Percentiles rank a stretch among this genome's conserved stretches.
Conservation (phyloP, 2,329 filamentous ascomycete genomes). For the Alternaria angustiovoidea region DNA sequence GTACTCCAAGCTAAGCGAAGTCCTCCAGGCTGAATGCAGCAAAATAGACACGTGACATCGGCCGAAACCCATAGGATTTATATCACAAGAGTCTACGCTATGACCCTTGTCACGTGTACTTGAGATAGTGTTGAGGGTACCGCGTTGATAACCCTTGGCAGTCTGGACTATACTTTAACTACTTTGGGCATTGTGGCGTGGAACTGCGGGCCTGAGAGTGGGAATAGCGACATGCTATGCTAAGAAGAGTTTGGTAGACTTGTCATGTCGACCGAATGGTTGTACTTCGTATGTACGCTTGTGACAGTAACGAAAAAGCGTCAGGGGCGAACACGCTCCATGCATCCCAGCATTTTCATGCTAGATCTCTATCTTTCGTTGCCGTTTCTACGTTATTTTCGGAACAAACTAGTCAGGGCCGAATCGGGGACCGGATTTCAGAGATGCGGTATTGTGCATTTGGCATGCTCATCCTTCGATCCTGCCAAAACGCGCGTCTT, state of each 20-base stretch:
- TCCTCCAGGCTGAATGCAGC: not conserved
- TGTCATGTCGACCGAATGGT: not conserved
- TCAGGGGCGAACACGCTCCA: not conserved
- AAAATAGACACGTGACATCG: constrained; percentile 5
- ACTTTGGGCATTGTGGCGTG: not conserved
- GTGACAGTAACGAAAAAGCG: not conserved
- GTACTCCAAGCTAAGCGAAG: not conserved
- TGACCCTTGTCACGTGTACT: not conserved
- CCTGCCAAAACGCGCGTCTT: not conserved
- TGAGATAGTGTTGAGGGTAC: not conserved
- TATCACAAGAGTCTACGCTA: not conserved
- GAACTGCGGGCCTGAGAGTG: not conserved
- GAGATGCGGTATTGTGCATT: not conserved
- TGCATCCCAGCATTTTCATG: not conserved
- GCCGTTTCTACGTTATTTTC: not conserved
- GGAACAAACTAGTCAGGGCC: not conserved
- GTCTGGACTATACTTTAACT: not conserved
- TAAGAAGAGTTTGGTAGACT: not conserved
- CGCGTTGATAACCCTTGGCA: not conserved
- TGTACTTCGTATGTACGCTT: not conserved
- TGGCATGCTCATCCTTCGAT: not conserved
- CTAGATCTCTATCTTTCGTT: not conserved
- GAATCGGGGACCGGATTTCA: not conserved
- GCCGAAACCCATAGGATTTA: not conserved
- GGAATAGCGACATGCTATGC: not conserved